Base-by-base conservation (phyloP, 2,329 filamentous ascomycete species). In the Teratosphaeria gauchensis region DNA sequence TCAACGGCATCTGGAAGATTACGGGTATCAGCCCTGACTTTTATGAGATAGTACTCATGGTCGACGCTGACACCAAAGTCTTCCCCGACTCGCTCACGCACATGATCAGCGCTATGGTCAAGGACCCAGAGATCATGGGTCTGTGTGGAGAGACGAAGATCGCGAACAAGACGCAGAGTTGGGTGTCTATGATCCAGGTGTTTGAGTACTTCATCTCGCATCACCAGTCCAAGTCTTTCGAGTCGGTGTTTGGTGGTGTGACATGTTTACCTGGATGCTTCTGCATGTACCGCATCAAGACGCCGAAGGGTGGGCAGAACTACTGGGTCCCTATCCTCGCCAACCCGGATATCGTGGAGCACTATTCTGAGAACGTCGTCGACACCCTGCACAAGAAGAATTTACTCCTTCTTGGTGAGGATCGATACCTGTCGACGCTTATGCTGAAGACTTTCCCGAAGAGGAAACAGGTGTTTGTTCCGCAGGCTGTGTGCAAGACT, bases 281-380 rank as follows among this genome's bases (percentile, higher is more conserved):
- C 85, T 96, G 91, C 82, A 99, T 99, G 95, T 99, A 99, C 79
- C 89, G 94, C 70, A 97, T 99, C 83, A 99, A 99, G 77, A 89
- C 94, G 32, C 95, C 94, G 61, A 99, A 99, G 78, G 94, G 94
- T 64, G 92, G 89, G 30, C 91, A 97, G 73, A 97, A 99, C 79
- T 99, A 97, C 78, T 99, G 94, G 94, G 94, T 99, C 28, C 94
- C 94, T 7, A 97, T 99, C 69, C 83, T 99, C 64, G 94, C 94
- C 66, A 99, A 99, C 73, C 95, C 95, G 2, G 95, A 99, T 70
- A 89, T 99, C 51, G 95, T 99, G 53, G 94, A 99, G 77, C 94
- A 99, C 76, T 99, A 99, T 75, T 97, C 94, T 0, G 94, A 99
- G 75, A 99, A 99, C 68, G 92, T 99, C 57, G 94, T 99, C 51